phyloP scores from a whole-genome alignment of 202 grass and related monocot genomes.

The Carex arenaria region DNA sequence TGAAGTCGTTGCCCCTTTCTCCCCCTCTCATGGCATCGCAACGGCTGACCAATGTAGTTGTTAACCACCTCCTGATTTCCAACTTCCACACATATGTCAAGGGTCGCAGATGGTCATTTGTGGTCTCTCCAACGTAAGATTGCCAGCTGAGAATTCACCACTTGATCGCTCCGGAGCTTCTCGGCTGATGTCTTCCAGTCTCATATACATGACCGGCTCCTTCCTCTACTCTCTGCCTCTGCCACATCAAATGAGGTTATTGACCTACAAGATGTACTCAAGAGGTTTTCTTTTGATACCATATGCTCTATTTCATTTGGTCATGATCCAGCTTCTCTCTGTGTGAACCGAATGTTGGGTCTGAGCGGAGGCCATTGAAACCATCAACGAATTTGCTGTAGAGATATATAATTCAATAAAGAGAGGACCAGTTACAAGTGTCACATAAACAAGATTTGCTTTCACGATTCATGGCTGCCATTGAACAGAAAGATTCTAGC shows the following conservation, averaged over 20 bases:
- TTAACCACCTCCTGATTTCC: constrained; percentile 55
- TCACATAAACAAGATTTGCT: constrained; percentile 44
- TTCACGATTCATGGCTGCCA: constrained; percentile 47
- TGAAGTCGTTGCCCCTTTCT: constrained; percentile 38
- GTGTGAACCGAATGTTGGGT: constrained; percentile 26
- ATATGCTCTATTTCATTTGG: constrained; percentile 68
- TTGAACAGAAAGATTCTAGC: constrained; percentile 36
- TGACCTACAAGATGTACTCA: constrained; percentile 56
- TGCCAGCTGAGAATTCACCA: constrained; percentile 53
- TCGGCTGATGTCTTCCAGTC: constrained; percentile 32
- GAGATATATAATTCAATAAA: constrained; percentile 39
- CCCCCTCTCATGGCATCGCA: constrained; percentile 34
- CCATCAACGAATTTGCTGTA: constrained; percentile 47
- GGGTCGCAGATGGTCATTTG: constrained; percentile 40
- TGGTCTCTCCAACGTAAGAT: constrained; percentile 61
- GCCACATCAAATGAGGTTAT: constrained; percentile 16
- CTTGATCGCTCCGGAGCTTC: constrained; percentile 42
- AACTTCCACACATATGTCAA: constrained; percentile 47
- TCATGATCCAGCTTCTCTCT: constrained; percentile 31
- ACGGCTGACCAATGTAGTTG: constrained; percentile 28
- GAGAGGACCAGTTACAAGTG: constrained; percentile 1
- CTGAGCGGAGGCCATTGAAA: constrained; percentile 37
- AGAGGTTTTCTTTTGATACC: constrained; percentile 52
- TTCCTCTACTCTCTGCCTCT: constrained; percentile 41
- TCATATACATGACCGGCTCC: constrained; percentile 23